Evolutionary conservation across 2,329 filamentous ascomycete species (phyloP).

Genomic region (Pseudohalonectria lignicola): DNA sequence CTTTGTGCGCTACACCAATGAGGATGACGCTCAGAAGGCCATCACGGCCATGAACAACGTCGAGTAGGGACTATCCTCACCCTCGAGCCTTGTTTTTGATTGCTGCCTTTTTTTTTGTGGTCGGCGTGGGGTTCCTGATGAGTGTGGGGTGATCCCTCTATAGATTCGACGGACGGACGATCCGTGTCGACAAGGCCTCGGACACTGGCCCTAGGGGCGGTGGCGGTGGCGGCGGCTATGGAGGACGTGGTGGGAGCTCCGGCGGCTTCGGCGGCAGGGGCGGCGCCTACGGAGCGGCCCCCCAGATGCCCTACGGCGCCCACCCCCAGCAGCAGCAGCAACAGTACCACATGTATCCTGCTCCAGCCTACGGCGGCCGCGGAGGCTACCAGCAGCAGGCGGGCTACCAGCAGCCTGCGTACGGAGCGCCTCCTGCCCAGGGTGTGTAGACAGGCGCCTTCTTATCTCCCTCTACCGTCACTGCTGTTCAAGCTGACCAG

Average conservation of each 20-base stretch:
- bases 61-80: constrained; percentile 50
- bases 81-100: neutral
- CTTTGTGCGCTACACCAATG: constrained; percentile 80
- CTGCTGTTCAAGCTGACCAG: no score
- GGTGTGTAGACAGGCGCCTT: no score
- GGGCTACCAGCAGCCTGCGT: no score
- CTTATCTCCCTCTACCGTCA: no score
- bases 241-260: constrained; percentile 23
- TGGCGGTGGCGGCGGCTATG: constrained; percentile 22
- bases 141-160: constrained; percentile 5
- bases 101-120: neutral
- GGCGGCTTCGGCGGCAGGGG: constrained; percentile 19
- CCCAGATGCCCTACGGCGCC: constrained; percentile 18
- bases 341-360: constrained; percentile 25
- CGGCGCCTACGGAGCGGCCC: constrained; percentile 15
- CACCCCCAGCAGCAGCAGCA: constrained; percentile 16
- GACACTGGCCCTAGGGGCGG: constrained; percentile 60
- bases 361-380: constrained; percentile 28
- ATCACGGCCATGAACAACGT: constrained; percentile 76
- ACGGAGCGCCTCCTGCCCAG: constrained; percentile 27
- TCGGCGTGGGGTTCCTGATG: constrained; percentile 10
- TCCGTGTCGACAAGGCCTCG: constrained; percentile 92
- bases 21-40: constrained; percentile 65
- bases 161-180: constrained; percentile 87
- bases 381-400: constrained; percentile 25